A percentile compares a stretch with the other conserved stretches of the same genome.
Conservation (phyloP, 2,329 filamentous ascomycete genomes). For the Paraphoma chrysanthemicola region DNA sequence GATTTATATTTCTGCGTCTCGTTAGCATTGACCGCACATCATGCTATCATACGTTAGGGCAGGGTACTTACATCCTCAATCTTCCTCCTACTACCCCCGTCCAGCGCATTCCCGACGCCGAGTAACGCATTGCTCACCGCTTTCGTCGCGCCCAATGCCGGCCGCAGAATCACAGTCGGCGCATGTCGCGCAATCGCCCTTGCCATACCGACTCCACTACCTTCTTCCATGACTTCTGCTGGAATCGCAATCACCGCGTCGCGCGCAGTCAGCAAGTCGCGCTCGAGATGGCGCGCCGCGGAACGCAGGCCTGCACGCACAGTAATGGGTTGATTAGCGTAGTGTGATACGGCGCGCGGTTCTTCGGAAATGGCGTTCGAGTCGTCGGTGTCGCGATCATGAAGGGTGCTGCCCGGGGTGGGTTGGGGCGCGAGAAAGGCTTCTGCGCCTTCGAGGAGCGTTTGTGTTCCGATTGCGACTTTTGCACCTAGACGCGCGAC, state of each 20-base stretch:
- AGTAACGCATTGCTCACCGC: conserved; percentile 87
- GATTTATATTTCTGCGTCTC: conserved; percentile 40
- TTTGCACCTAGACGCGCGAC: conserved; percentile 95
- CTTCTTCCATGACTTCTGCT: conserved; percentile 86
- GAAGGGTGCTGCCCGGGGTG: conserved; percentile 24
- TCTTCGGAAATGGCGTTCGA: conserved; percentile 71
- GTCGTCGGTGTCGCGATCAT: conserved; percentile 60
- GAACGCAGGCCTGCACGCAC: conserved; percentile 85
- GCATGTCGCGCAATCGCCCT: conserved; percentile 79
- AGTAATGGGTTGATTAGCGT: conserved; percentile 91
- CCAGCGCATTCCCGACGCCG: conserved; percentile 90
- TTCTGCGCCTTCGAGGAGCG: conserved; percentile 88
- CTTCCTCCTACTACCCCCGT: conserved; percentile 79
- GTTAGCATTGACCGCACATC: conserved; percentile 8
- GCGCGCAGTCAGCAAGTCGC: conserved; percentile 83
- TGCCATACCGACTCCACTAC: conserved; percentile 80
- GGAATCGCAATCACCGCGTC: conserved; percentile 96
- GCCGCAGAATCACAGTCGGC: conserved; percentile 91
- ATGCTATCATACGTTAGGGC: neutral
- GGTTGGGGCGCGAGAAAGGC: conserved; percentile 66
- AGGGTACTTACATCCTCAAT: conserved; percentile 81
- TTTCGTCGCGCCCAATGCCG: conserved; percentile 88
- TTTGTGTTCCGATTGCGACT: conserved; percentile 92
- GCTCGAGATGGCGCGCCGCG: conserved; percentile 80
- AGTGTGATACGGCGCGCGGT: conserved; percentile 82